Conservation (phyloP, 164 flowering plant species). For the Akebia trifoliata region DNA sequence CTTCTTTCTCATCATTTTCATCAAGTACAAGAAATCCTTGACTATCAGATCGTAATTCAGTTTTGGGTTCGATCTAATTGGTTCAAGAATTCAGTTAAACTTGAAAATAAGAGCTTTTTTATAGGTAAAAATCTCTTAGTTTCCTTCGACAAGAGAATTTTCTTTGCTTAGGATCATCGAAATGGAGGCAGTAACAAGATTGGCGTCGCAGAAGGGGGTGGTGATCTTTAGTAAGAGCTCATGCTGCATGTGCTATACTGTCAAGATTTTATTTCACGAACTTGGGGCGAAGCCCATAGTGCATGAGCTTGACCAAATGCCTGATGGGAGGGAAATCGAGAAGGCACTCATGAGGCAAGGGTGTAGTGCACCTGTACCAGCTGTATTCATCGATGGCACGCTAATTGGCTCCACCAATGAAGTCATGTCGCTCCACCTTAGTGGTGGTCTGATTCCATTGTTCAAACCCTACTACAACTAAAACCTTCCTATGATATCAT, state of each 20-base stretch:
- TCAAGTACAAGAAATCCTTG: slow-evolving; percentile 1
- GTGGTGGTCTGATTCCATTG: slow-evolving; percentile 26
- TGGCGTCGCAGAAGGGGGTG: slow-evolving; percentile 29
- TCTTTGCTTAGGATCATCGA: neutral
- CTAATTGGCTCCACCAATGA: slow-evolving; percentile 25
- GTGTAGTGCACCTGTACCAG: slow-evolving; percentile 25
- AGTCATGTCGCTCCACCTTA: slow-evolving; percentile 32
- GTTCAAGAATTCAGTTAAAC: slow-evolving; percentile 6
- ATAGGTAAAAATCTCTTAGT: neutral
- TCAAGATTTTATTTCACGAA: slow-evolving; percentile 31
- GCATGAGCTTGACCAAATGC: slow-evolving; percentile 30
- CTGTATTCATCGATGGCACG: slow-evolving; percentile 28
- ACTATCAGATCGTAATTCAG: slow-evolving; percentile 16
- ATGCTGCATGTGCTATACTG: slow-evolving; percentile 37
- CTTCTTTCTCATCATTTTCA: neutral
- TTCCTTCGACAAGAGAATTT: neutral
- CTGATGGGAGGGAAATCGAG: slow-evolving; percentile 33
- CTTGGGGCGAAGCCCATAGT: slow-evolving; percentile 32
- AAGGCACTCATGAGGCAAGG: slow-evolving; percentile 26
- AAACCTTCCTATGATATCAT: neutral
- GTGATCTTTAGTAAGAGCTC: slow-evolving; percentile 42
- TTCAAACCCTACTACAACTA: slow-evolving; percentile 20
- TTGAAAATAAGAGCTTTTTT: neutral
- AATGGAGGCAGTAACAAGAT: slow-evolving; percentile 12
- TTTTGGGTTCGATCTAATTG: slow-evolving; percentile 13